Base-by-base conservation (phyloP, 1,284 basidiomycete genomes). In the Marasmius sp. region DNA sequence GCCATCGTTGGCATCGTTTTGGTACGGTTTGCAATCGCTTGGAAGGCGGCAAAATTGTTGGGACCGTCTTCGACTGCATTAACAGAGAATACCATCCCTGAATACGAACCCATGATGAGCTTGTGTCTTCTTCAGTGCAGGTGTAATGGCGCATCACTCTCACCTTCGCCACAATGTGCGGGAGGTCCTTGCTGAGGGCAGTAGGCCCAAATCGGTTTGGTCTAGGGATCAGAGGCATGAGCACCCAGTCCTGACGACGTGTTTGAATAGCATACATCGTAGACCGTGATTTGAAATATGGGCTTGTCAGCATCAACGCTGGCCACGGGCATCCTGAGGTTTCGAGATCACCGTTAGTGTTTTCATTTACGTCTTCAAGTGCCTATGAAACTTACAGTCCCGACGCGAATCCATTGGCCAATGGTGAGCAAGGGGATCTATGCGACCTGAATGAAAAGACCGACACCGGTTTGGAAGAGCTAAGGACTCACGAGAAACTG, bases 161-260 rank as follows among this genome's bases (percentile, higher is more conserved):
- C 16, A 51, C 50, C 50, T 6, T 69, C 62, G 11, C 67, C 70
- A 65, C 81, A 83, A 67, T 83, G 82, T n/a, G 58, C 60, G 22
- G 62, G 56, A 14, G 68, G 69, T 27, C 70, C 68, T 9, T 68
- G 69, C 66, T 82, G 80, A 0, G 72, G 72, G 65, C 81, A 84
- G 74, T 77, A 84, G 8, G 75, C 78, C 82, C 82, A 83, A 65
- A 81, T 82, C 2, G 81, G 80, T 9, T 75, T 73, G 9, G 79
- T 81, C 75, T 77, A 5, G 27, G 27, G 27, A 27, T 59, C 7
- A 56, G 48, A 47, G 39, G 27, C 18, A 41, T n/a, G 12, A 39
- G 18, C 49, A 39, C 20, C 41, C 22, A 16, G 49, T 52, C 22
- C 37, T 47, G 18, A 61, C 33, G 50, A 14, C 65, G n/a, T 49